These are phyloP conservation scores for Auricularia sp. DNA, from an alignment of 768 basidiomycete genomes.

Conservation along the genomic window DNA sequence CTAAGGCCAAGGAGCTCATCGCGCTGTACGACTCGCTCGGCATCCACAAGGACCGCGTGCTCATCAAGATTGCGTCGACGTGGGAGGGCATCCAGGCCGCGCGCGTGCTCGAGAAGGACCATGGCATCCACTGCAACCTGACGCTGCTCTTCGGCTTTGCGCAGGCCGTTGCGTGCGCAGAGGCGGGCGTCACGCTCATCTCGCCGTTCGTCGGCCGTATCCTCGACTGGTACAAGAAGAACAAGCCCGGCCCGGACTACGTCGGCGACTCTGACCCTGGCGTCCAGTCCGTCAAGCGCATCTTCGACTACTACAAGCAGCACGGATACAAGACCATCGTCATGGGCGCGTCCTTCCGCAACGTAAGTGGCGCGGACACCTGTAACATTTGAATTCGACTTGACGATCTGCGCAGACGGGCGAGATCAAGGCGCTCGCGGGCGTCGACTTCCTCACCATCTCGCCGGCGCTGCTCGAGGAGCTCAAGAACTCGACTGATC, in stretches of 20 bases:
- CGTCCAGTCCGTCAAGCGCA: conserved; percentile 89
- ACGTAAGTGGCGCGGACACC: conserved; percentile 42
- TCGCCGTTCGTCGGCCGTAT: conserved; percentile 99
- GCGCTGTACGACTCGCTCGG: conserved; percentile 91
- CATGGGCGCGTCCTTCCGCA: conserved; percentile 99
- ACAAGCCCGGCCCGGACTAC: conserved; percentile 70
- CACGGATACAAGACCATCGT: conserved; percentile 98
- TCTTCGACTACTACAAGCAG: conserved; percentile 99
- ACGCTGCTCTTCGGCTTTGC: conserved; percentile 98
- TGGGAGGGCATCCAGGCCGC: conserved; percentile 99
- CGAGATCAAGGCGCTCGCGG: conserved; percentile 91
- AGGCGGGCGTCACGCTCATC: conserved; percentile 96
- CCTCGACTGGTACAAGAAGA: conserved; percentile 98
- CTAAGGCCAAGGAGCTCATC: conserved; percentile 71
- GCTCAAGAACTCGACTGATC: conserved; percentile 69
- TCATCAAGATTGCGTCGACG: conserved; percentile 99
- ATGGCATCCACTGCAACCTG: conserved; percentile 96
- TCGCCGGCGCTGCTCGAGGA: conserved; percentile 84
- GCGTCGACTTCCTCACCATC: conserved; percentile 97
- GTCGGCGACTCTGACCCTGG: conserved; percentile 90
- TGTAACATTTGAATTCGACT: background rate
- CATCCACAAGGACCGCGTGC: conserved; percentile 83
- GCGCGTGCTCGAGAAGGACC: conserved; percentile 84
- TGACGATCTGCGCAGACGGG: conserved; percentile 42
- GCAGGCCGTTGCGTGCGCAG: conserved; percentile 97